A percentile compares a stretch with the other conserved stretches of the same genome.
Evolutionary conservation across 805 yeast genomes (phyloP).

Genomic region (Sungouiozyma intestinalis): DNA sequence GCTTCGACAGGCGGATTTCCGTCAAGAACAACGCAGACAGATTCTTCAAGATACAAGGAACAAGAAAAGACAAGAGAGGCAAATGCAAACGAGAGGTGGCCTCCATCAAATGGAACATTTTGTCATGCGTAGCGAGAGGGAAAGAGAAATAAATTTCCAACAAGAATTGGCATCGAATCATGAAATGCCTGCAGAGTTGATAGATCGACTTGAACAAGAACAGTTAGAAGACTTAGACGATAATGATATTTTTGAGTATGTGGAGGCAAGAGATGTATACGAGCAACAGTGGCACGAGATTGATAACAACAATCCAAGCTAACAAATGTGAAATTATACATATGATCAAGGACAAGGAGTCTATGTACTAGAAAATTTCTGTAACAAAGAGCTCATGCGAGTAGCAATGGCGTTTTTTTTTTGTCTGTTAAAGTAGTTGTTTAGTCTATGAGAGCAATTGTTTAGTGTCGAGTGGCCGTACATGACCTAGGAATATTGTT

Average conservation of each 20-base stretch:
- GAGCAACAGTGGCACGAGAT: constrained; percentile 14
- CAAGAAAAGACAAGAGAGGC: not conserved
- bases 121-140: constrained; percentile 17
- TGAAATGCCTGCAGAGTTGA: constrained; percentile 12
- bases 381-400: too few relatives aligned
- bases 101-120: constrained; percentile 20
- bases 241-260: constrained; percentile 18
- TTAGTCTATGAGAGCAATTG: too few relatives aligned
- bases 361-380: too few relatives aligned
- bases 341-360: too few relatives aligned
- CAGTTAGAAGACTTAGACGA: constrained; percentile 15
- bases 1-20: not conserved
- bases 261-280: constrained; percentile 10
- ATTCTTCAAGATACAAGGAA: not conserved
- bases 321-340: too few relatives aligned
- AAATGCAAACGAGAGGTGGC: constrained; percentile 17
- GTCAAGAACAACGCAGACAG: constrained; percentile 1
- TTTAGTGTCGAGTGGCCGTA: too few relatives aligned
- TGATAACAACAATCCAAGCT: not conserved
- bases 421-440: too few relatives aligned
- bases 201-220: constrained; percentile 13
- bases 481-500: too few relatives aligned
- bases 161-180: constrained; percentile 13
- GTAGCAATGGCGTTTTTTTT: too few relatives aligned
- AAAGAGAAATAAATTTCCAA: constrained; percentile 9